phyloP scores from a whole-genome alignment of 805 yeast genomes.

The Nakazawaea ernobii region DNA sequence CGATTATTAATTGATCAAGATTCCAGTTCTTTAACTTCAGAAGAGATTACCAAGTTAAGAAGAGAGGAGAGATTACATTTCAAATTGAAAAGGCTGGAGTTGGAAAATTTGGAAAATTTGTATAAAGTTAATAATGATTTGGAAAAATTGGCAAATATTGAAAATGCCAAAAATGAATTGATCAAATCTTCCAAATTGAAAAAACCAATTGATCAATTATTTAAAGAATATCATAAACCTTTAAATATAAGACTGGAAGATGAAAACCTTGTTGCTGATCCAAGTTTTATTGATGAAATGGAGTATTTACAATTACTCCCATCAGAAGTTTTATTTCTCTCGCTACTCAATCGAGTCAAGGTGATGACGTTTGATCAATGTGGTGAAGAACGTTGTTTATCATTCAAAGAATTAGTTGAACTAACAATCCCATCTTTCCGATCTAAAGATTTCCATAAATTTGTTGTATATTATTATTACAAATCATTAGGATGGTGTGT shows the following conservation, averaged over 20 bases:
- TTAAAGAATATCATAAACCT: conserved; percentile 14
- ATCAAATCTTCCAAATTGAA: conserved; percentile 17
- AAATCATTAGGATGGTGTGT: conserved; percentile 94
- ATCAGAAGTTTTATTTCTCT: conserved; percentile 67
- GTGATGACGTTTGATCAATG: conserved; percentile 17
- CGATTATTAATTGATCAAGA: conserved; percentile 42
- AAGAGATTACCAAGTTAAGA: conserved; percentile 71
- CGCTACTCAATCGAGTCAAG: conserved; percentile 33
- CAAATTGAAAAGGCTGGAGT: conserved; percentile 59
- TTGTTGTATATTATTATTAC: conserved; percentile 79
- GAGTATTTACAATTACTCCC: conserved; percentile 68
- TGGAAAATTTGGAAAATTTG: conserved; percentile 42
- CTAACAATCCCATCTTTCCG: conserved; percentile 2
- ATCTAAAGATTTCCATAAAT: conserved; percentile 38
- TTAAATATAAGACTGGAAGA: conserved; percentile 29
- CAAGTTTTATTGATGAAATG: conserved; percentile 20
- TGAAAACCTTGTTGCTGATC: conserved; percentile 22
- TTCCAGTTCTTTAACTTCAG: conserved; percentile 40
- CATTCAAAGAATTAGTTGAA: background rate
- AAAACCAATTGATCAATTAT: conserved; percentile 20
- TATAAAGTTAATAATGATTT: conserved; percentile 19
- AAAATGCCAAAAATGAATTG: conserved; percentile 26
- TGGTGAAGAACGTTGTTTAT: conserved; percentile 33
- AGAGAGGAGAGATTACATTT: conserved; percentile 67
- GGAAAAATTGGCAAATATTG: conserved; percentile 29